Conservation (phyloP, 441 rosid species). For the Gossypium armourianum region DNA sequence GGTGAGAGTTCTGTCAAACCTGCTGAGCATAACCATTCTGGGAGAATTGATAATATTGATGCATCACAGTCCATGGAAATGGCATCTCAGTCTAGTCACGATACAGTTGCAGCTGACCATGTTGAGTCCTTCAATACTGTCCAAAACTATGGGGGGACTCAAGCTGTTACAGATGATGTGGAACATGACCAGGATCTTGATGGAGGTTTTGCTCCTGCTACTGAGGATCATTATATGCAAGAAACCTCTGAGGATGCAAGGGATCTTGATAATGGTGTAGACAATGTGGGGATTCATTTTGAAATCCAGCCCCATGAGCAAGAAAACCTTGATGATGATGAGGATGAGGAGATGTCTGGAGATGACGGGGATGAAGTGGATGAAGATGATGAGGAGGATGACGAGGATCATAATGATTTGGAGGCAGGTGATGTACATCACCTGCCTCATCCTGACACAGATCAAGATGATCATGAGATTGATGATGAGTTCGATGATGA, state of each 20-base stretch:
- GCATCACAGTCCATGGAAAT: slow-evolving; percentile 46
- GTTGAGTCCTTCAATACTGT: slow-evolving; percentile 43
- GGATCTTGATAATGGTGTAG: slow-evolving; percentile 67
- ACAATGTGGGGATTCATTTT: slow-evolving; percentile 62
- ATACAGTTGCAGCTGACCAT: slow-evolving; percentile 44
- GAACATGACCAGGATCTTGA: slow-evolving; percentile 90
- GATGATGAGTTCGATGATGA: slow-evolving; percentile 94
- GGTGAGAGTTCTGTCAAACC: slow-evolving; percentile 54
- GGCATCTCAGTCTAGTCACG: slow-evolving; percentile 48
- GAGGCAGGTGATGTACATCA: slow-evolving; percentile 85
- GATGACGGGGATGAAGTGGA: slow-evolving; percentile 74
- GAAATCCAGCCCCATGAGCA: slow-evolving; percentile 70
- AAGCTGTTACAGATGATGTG: slow-evolving; percentile 85
- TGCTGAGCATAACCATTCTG: slow-evolving; percentile 41
- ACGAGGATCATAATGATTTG: slow-evolving; percentile 63
- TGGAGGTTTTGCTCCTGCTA: slow-evolving; percentile 54
- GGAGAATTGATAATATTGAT: slow-evolving; percentile 44
- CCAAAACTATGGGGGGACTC: slow-evolving; percentile 55
- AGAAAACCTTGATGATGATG: slow-evolving; percentile 80
- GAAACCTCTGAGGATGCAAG: slow-evolving; percentile 67
- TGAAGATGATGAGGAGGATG: slow-evolving; percentile 48
- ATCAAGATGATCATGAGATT: slow-evolving; percentile 96
- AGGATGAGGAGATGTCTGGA: slow-evolving; percentile 81
- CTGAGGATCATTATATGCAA: slow-evolving; percentile 86
- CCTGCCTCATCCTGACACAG: slow-evolving; percentile 78